Conservation (phyloP, 2,329 filamentous ascomycete species). For the Fonsecaea monophora region DNA sequence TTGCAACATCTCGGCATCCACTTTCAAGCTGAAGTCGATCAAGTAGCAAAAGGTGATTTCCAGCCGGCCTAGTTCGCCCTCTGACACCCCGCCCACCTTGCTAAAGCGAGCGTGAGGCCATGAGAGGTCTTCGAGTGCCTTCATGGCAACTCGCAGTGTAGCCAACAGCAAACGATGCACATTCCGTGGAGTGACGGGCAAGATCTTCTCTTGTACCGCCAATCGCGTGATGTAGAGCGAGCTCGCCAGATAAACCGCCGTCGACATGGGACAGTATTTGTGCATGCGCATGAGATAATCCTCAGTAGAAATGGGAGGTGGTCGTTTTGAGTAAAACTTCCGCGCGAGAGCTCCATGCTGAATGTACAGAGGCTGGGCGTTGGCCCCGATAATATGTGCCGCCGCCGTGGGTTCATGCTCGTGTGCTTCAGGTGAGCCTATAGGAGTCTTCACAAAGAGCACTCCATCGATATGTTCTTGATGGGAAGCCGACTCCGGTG, state of each 20-base stretch:
- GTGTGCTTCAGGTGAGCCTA: conserved; percentile 59
- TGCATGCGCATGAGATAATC: conserved; percentile 89
- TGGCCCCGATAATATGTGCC: conserved; percentile 60
- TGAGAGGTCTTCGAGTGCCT: conserved; percentile 89
- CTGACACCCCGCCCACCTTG: conserved; percentile 85
- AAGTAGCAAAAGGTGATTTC: conserved; percentile 91
- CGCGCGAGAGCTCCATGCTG: conserved; percentile 87
- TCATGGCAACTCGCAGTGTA: conserved; percentile 86
- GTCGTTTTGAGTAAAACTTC: conserved; percentile 89
- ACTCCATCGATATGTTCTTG: conserved; percentile 50
- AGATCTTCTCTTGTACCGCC: conserved; percentile 75
- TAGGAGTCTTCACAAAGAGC: conserved; percentile 45
- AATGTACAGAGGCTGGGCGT: conserved; percentile 74
- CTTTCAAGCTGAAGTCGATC: conserved; percentile 79
- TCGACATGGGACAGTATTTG: conserved; percentile 89
- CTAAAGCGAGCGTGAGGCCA: conserved; percentile 85
- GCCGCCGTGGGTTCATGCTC: conserved; percentile 56
- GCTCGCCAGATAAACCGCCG: conserved; percentile 88
- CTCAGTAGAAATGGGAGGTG: conserved; percentile 80
- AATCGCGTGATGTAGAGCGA: conserved; percentile 86
- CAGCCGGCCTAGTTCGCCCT: conserved; percentile 78
- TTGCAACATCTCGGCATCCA: conserved; percentile 64
- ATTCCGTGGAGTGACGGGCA: conserved; percentile 82
- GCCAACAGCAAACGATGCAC: conserved; percentile 86
- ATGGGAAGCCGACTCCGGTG: conserved; percentile 48